These are phyloP conservation scores for Xylaria sp. DNA, from an alignment of 495 filamentous ascomycete genomes.

Conservation along the genomic window DNA sequence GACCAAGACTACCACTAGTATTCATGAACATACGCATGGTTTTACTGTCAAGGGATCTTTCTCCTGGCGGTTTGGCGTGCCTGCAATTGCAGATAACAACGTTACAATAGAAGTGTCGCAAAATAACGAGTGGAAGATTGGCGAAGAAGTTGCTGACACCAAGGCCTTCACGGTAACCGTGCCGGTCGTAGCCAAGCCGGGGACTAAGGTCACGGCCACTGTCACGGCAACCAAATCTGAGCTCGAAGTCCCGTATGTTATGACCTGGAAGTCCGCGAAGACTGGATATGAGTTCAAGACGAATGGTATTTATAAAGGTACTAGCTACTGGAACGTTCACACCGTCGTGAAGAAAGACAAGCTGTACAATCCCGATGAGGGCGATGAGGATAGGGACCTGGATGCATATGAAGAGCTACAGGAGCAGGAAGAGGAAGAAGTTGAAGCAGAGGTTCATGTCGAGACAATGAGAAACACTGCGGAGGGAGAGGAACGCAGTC, in stretches of 20 bases:
- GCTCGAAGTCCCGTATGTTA: not conserved
- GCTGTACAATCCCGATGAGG: not conserved
- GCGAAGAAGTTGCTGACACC: not conserved
- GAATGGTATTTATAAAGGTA: not conserved
- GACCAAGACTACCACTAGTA: not conserved
- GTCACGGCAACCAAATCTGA: not conserved
- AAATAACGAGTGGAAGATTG: not conserved
- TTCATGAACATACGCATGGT: not conserved
- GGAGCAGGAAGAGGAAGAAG: not conserved
- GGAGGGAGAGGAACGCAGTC: not conserved
- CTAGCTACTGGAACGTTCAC: not conserved
- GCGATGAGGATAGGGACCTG: not conserved
- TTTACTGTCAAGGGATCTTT: not conserved
- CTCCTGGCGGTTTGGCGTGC: not conserved
- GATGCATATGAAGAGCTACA: not conserved
- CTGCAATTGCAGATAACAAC: not conserved
- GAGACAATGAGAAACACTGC: not conserved
- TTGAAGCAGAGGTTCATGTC: not conserved
- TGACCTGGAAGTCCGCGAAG: slow-evolving; percentile 6
- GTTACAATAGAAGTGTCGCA: not conserved
- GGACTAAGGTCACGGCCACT: not conserved
- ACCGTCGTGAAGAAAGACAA: not conserved
- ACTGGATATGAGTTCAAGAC: not conserved
- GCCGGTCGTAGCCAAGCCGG: not conserved
- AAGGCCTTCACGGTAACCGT: slow-evolving; percentile 2